Base-by-base conservation (phyloP, 148 eudicot species). In the Persicaria tinctoria region DNA sequence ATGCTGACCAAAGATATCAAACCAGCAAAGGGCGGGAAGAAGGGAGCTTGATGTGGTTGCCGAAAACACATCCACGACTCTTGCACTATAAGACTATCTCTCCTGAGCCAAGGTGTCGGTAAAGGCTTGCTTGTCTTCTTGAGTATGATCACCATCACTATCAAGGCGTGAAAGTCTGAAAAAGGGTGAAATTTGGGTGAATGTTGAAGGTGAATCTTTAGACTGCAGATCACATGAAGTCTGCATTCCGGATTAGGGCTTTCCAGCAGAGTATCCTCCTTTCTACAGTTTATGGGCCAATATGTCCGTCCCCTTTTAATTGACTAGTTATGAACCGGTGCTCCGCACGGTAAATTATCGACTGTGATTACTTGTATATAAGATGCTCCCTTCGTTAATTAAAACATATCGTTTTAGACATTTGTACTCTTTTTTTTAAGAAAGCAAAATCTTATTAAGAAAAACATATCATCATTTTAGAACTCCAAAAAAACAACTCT, bases 1-100 rank as follows among this genome's bases (percentile, higher is more conserved):
- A 96, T 96, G 99, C 83, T 90, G 51, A 96, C 91, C 0, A 96
- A 92, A 79, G 99, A 96, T 51, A 79, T 96, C 51, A 92, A 90
- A 80, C 77, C 79, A 68, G 27, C 84, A 20, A 90, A 86, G 83
- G 87, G 81, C 68, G 87, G 79, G 72, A 92, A 90, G 86, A 92
- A 85, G 85, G 87, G 88, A 51, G 81, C 84, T 66, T 90, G 82
- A 85, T 12, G 70, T 0, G 5, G 18, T 32, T 11, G 3, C 17
- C 56, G 16, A 12, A 17, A 13, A 14, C 27, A 53, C 5, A 17
- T 12, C 16, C 16, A 8, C 2, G 11, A 5, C 11, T 50, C 11
- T 6, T 6, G 27, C 53, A 13, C 4, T 9, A 9, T 27, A 20
- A 10, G 10, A 62, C 10, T 14, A 32, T 12, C 16, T 10, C 6